Conservation (phyloP, 257 asterid genomes). For the Solanum lycopersicoides region DNA sequence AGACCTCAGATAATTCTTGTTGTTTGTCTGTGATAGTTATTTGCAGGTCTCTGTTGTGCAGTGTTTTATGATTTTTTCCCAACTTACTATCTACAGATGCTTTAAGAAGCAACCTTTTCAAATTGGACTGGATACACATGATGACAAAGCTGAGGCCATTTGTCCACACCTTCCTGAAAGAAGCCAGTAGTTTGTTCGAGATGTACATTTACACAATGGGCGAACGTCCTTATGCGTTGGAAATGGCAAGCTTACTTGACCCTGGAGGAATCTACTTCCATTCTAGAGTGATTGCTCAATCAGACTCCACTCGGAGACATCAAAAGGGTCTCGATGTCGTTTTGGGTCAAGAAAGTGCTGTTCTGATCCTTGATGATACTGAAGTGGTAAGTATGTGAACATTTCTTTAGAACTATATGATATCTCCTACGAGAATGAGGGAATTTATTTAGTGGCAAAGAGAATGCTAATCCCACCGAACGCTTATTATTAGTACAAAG, state of each 20-base stretch:
- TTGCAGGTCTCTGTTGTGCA: neutral
- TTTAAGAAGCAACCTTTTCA: constrained; percentile 50
- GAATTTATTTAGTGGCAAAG: neutral
- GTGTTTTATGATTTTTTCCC: neutral
- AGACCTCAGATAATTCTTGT: neutral
- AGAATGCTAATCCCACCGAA: neutral
- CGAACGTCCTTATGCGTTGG: constrained; percentile 79
- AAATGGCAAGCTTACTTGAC: constrained; percentile 85
- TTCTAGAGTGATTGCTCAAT: constrained; percentile 81
- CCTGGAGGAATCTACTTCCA: constrained; percentile 60
- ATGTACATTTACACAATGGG: constrained; percentile 97
- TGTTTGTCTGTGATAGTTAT: neutral
- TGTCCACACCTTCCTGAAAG: constrained; percentile 64
- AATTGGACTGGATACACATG: constrained; percentile 65
- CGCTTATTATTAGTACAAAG: neutral
- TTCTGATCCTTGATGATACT: constrained; percentile 88
- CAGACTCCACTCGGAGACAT: constrained; percentile 68
- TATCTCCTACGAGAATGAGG: neutral
- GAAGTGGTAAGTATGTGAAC: constrained; percentile 45
- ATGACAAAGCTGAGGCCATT: constrained; percentile 95
- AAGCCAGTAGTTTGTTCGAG: constrained; percentile 68
- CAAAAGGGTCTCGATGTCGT: constrained; percentile 94
- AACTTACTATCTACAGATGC: constrained; percentile 34
- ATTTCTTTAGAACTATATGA: neutral
- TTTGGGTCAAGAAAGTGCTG: constrained; percentile 85